Evolutionary conservation across 176 grass and related monocot genomes (phyloP), one percentile per base, ranked within the genome.

Genomic region (Hyparrhenia diplandra): DNA sequence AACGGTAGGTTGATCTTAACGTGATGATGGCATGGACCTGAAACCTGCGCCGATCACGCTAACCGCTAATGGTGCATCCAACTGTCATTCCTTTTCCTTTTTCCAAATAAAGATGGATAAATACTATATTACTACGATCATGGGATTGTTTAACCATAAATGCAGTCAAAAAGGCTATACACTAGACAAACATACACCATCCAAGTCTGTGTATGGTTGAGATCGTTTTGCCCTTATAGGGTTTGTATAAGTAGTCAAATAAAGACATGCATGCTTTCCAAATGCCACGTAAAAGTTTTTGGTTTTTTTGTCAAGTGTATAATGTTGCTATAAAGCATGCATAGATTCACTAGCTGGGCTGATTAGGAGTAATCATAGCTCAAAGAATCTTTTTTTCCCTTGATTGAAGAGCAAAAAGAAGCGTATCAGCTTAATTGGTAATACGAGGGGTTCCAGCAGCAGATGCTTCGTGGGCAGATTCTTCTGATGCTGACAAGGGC

Each of bases 301-400:
- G 2, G 6, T 31, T 30, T 43, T 30, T 14, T 46, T 0, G 3
- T 30, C 17, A 65, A 21, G 13, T 45, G 37, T 64, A 31, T 62
- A 46, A 31, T 21, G 14, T 31, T 65, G 7, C 39, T 49, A 12
- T 2, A 32, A n/a, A 10, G 40, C n/a, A 42, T 34, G 40, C n/a
- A 31, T 32, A 34, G 16, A 65, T 31, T 73, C 45, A 34, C 6
- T 29, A 29, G 6, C 23, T 45, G 20, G 9, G 27, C 40, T 45
- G 75, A 79, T 16, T 79, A 79, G 61, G 41, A 35, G 12, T 67
- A 52, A 79, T 79, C 42, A 79, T 67, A 37, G 30, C 77, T 17
- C 4, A 67, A 27, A 67, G 64, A 67, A 77, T 55, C n/a, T 29
- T 24, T 34, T 18, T 8, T 17, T 49, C 14, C 12, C 3, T 67